A percentile compares a stretch with the other conserved stretches of the same genome.
phyloP scores from a whole-genome alignment of 202 grass and related monocot species.

The Panicum virgatum region DNA sequence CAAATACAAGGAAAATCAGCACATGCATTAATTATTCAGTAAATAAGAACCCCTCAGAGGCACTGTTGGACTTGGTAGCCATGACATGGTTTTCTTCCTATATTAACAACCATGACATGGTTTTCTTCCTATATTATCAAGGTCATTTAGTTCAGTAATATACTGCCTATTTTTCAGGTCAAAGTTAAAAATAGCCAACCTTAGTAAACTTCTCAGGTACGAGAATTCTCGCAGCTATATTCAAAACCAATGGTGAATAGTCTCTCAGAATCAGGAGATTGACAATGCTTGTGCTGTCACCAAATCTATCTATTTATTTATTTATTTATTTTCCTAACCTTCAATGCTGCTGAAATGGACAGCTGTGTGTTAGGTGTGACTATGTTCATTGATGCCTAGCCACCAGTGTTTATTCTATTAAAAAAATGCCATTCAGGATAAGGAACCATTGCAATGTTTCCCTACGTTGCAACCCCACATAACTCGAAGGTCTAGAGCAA shows the following conservation, averaged over 20 bases:
- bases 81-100: too few relatives aligned
- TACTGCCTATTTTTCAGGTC: neutral
- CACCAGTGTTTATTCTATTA: neutral
- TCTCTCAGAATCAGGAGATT: neutral
- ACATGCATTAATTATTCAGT: conserved; percentile 16
- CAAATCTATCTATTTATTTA: too few relatives aligned
- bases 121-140: conserved; percentile 1
- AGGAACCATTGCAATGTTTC: neutral
- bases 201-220: neutral
- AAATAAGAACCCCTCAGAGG: neutral
- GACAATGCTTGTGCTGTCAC: neutral
- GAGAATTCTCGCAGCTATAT: neutral
- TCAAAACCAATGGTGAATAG: neutral
- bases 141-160: too few relatives aligned
- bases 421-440: conserved; percentile 13
- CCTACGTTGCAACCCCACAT: conserved; percentile 11
- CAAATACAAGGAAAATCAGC: conserved; percentile 17
- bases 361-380: conserved; percentile 10
- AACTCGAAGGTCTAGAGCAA: neutral
- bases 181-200: neutral
- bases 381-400: neutral
- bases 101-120: neutral
- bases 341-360: neutral
- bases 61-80: neutral
- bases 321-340: neutral